Base-by-base conservation (phyloP, 2,329 filamentous ascomycete species). In the Monilinia laxa region DNA sequence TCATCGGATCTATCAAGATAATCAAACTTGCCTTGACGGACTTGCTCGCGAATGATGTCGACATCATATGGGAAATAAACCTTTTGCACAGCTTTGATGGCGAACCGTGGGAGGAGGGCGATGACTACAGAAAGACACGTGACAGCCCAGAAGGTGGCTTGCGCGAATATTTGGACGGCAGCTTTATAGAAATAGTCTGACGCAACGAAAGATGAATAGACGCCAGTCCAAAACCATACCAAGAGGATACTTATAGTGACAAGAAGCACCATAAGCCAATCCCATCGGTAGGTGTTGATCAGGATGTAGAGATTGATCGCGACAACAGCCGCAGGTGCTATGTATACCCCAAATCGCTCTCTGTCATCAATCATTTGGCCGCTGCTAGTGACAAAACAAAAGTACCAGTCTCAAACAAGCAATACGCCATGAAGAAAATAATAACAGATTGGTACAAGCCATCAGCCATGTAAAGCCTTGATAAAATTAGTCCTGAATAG, bases 201-300 rank as follows among this genome's bases (percentile, higher is more conserved):
- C 9, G 71, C 70, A 9, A 59, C 68, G 65, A 75, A 88, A 42
- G 77, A 79, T 5, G 74, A 78, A 80, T 96, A 99, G 49, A 96
- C 84, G 40, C 93, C 95, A 7, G 95, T 97, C 93, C 95, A 98
- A 81, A 96, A 90, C 83, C 93, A 99, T 75, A 98, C 87, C 73
- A 97, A 86, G 40, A 98, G 77, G 69, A 90, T 90, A 79, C 93
- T 97, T 77, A 98, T 85, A 31, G 80, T 79, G 62, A 96, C 90
- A 69, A 97, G 89, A 68, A 97, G 81, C 28, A 93, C 79, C 80
- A 96, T 96, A 74, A 99, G 83, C 94, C 94, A 99, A 78, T 99
- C 95, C 95, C 95, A 99, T 68, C 94, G 87, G 78, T 97, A 98
- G 0, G 91, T 96, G 79, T 99, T 99, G 81, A 98, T 88, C 71